Evolutionary conservation across 331 rosid genomes (phyloP).

Genomic region (Rosa hybrid): DNA sequence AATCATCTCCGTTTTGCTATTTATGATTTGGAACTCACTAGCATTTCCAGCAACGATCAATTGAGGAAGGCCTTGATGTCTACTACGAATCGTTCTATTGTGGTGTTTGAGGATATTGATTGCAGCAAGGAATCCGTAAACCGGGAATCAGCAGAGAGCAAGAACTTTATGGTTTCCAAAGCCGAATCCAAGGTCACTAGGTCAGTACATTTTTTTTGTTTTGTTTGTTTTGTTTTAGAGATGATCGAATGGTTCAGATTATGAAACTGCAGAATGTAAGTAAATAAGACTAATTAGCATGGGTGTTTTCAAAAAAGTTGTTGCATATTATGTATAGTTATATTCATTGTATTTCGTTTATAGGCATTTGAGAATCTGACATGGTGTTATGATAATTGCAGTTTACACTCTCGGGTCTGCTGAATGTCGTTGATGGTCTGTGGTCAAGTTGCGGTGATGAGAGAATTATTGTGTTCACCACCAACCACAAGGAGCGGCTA

Average conservation of each 20-base stretch:
- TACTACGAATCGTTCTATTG: slow-evolving; percentile 11
- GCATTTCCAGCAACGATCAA: slow-evolving; percentile 14
- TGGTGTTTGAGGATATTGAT: slow-evolving; percentile 11
- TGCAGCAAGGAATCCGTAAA: neutral
- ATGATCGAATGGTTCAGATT: no score
- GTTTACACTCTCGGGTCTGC: slow-evolving; percentile 48
- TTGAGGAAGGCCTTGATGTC: slow-evolving; percentile 25
- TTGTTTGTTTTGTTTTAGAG: no score
- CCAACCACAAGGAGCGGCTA: slow-evolving; percentile 48
- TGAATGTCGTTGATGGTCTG: slow-evolving; percentile 51
- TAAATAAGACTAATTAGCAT: no score
- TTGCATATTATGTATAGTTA: no score
- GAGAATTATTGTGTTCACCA: slow-evolving; percentile 54
- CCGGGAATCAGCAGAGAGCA: neutral
- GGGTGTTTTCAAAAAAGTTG: no score
- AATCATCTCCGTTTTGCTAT: slow-evolving; percentile 30
- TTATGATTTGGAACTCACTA: slow-evolving; percentile 33
- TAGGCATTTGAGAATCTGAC: neutral
- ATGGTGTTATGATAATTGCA: neutral
- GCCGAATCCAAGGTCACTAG: neutral
- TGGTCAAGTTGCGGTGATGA: slow-evolving; percentile 66
- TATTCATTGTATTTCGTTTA: no score
- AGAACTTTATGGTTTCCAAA: neutral
- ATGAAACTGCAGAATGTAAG: no score
- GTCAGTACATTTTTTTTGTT: neutral